Conservation (phyloP, 345 rosid genomes). For the Isatis tinctoria region DNA sequence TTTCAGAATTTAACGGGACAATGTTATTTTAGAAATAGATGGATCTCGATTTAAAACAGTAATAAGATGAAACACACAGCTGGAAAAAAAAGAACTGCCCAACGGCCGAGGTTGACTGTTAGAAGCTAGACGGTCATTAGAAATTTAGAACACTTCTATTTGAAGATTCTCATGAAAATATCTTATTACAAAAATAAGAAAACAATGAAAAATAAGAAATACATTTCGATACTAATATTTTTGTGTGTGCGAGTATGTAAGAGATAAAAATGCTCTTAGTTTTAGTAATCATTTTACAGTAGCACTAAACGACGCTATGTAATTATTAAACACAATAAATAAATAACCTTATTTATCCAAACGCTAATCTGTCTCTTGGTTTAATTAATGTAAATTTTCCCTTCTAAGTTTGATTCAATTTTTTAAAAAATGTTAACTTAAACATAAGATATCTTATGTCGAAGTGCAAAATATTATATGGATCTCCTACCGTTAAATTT, state of each 20-base stretch:
- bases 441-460: not conserved
- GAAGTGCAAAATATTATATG: not conserved
- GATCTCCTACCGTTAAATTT: not conserved
- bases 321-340: not conserved
- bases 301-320: not conserved
- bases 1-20: not conserved
- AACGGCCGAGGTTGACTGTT: constrained; percentile 18
- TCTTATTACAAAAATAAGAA: too few species aligned
- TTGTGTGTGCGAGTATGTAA: too few species aligned
- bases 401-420: not conserved
- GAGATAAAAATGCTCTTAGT: too few species aligned
- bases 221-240: too few species aligned
- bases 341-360: not conserved
- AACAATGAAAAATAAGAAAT: too few species aligned
- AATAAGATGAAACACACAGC: not conserved
- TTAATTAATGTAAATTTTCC: not conserved
- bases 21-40: not conserved
- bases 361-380: not conserved
- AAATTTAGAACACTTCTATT: too few species aligned
- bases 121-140: not conserved
- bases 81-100: constrained; percentile 24
- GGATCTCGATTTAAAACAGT: not conserved
- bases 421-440: not conserved
- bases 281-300: not conserved
- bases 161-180: too few species aligned